Evolutionary conservation across 2,329 filamentous ascomycete species (phyloP).

Genomic region (Talaromyces atroroseus): DNA sequence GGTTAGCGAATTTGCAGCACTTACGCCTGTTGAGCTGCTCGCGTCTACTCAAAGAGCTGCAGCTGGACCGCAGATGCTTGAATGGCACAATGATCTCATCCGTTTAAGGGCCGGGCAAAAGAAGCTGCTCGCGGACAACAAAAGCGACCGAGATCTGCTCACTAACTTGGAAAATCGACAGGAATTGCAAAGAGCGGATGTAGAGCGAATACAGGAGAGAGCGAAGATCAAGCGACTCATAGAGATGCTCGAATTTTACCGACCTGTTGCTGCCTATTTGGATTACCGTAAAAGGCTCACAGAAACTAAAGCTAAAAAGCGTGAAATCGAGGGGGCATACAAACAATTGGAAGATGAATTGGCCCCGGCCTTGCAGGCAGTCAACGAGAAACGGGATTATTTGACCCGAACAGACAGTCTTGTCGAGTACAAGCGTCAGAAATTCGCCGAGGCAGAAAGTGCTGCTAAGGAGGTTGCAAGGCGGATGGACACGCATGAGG

Average conservation of each 20-base stretch:
- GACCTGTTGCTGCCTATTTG: conserved; percentile 61
- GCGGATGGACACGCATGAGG: conserved; percentile 36
- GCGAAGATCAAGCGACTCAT: conserved; percentile 62
- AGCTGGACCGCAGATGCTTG: conserved; percentile 71
- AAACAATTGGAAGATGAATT: conserved; percentile 55
- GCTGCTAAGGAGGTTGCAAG: conserved; percentile 37
- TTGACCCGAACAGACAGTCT: conserved; percentile 48
- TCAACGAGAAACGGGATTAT: conserved; percentile 67
- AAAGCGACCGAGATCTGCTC: conserved; percentile 58
- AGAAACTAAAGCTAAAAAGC: conserved; percentile 52
- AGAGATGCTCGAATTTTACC: conserved; percentile 58
- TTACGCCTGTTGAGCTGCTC: conserved; percentile 75
- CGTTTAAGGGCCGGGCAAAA: conserved; percentile 65
- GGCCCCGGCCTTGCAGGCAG: conserved; percentile 63
- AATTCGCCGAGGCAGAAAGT: conserved; percentile 52
- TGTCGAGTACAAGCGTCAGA: conserved; percentile 50
- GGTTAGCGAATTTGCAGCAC: conserved; percentile 85
- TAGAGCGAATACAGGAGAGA: conserved; percentile 74
- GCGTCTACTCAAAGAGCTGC: conserved; percentile 83
- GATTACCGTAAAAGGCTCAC: conserved; percentile 46
- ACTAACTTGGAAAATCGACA: conserved; percentile 67
- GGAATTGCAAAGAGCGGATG: conserved; percentile 68
- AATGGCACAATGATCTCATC: conserved; percentile 72
- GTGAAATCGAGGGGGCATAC: conserved; percentile 53
- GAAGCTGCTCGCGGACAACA: conserved; percentile 52